Conservation (phyloP, 2,329 filamentous ascomycete species). For the Pseudogymnoascus sp. region DNA sequence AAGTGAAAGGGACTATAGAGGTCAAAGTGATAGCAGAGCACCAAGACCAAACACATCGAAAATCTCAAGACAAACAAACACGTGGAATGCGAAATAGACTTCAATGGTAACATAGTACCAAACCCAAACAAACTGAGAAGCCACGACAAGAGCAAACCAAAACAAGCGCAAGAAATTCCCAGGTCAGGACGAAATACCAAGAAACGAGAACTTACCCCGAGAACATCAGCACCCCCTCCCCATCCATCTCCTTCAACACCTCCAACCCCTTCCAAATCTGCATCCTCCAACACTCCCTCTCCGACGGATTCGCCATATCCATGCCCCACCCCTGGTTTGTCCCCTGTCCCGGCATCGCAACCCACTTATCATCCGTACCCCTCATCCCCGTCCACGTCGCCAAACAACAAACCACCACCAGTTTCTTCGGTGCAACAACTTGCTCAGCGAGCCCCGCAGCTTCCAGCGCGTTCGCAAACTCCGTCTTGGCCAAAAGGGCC, state of each 20-base stretch:
- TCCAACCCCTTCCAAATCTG: background rate
- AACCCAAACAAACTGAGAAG: background rate
- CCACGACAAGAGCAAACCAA: background rate
- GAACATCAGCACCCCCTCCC: background rate
- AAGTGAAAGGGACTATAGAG: too few species aligned
- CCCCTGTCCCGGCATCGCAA: background rate
- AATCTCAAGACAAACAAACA: background rate
- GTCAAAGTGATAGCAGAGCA: background rate
- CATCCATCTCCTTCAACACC: background rate
- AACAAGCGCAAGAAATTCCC: background rate
- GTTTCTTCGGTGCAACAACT: background rate
- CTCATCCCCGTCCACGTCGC: background rate
- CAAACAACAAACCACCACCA: background rate
- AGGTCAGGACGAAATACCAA: background rate
- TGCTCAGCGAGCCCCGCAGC: background rate
- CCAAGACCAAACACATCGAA: background rate
- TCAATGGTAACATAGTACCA: background rate
- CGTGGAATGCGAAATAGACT: too few species aligned
- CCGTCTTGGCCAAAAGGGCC: background rate
- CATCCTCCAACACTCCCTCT: constrained; percentile 6
- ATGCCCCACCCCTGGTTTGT: background rate
- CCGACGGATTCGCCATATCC: background rate
- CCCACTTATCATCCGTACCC: background rate
- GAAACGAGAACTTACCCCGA: background rate
- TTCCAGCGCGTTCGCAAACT: too few species aligned